phyloP scores from a whole-genome alignment of 495 filamentous ascomycete genomes.

The Neurospora sp. region DNA sequence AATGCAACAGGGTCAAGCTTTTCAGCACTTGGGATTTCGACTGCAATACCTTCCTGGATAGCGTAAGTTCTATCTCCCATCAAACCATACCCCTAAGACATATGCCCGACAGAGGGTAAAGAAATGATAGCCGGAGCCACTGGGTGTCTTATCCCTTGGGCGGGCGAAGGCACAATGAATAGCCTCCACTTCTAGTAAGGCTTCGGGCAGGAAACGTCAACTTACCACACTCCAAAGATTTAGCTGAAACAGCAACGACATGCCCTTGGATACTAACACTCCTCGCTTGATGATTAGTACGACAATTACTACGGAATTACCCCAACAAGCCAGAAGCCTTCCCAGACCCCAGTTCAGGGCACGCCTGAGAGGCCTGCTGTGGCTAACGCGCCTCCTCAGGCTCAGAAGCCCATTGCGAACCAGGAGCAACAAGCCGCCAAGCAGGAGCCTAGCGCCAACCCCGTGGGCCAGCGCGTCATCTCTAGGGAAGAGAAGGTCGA shows the following conservation, averaged over 20 bases:
- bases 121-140: background rate
- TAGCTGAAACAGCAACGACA: background rate
- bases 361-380: background rate
- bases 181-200: background rate
- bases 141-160: background rate
- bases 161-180: background rate
- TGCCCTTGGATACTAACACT: conserved; percentile 10
- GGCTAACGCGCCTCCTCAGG: conserved; percentile 1
- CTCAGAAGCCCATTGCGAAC: conserved; percentile 14
- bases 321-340: conserved; percentile 18
- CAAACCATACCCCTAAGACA: conserved; percentile 25
- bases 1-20: conserved; percentile 80
- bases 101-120: conserved; percentile 17
- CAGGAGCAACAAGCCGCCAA: conserved; percentile 9
- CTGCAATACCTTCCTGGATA: conserved; percentile 82
- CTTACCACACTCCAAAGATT: background rate
- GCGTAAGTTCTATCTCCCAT: conserved; percentile 53
- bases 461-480: conserved; percentile 43
- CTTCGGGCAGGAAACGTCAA: background rate
- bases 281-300: conserved; percentile 22
- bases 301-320: conserved; percentile 29
- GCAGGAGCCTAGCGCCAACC: conserved; percentile 5
- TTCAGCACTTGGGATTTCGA: conserved; percentile 92
- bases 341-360: conserved; percentile 17
- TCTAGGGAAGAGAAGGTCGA: conserved; percentile 76